A percentile compares a stretch with the other conserved stretches of the same genome.
These are phyloP conservation scores for Mucor mucedo DNA, from an alignment of 371 early-diverging fungal species.

Conservation along the genomic window DNA sequence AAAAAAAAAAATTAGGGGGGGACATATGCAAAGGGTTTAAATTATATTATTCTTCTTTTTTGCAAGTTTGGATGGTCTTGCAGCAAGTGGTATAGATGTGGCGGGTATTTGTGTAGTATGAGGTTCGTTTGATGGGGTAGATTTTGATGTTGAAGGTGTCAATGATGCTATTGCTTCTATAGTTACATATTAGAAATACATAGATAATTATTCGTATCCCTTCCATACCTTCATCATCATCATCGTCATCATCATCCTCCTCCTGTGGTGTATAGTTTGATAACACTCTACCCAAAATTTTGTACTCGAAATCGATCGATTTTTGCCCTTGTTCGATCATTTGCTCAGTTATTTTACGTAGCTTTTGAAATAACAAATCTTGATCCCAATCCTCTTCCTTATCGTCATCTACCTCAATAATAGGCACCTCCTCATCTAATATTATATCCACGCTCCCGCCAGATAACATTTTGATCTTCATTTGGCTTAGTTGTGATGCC, in stretches of 20 bases:
- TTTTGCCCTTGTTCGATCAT: conserved; percentile 49
- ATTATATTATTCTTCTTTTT: conserved; percentile 4
- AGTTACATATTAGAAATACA: not conserved
- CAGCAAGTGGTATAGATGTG: conserved; percentile 1
- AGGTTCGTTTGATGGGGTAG: not conserved
- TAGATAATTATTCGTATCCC: not conserved
- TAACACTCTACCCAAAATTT: conserved; percentile 44
- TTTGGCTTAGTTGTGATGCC: conserved; percentile 49
- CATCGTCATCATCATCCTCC: conserved; percentile 13
- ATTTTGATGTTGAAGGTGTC: not conserved
- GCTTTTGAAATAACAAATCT: conserved; percentile 43
- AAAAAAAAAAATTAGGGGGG: too few relatives aligned
- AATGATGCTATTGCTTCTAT: not conserved
- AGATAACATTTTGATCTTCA: conserved; percentile 36
- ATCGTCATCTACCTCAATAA: not conserved
- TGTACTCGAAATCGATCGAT: conserved; percentile 47
- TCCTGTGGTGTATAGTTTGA: conserved; percentile 32
- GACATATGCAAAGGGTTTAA: not conserved
- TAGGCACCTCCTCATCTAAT: conserved; percentile 1
- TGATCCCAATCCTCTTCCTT: conserved; percentile 50
- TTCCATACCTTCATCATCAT: conserved; percentile 9
- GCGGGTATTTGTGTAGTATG: conserved; percentile 7
- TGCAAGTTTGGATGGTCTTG: conserved; percentile 2
- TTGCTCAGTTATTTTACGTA: conserved; percentile 44
- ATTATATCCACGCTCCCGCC: conserved; percentile 4